Percentiles rank a stretch among this genome's conserved stretches.
These are phyloP conservation scores for Coniochaeta hoffmannii DNA, from an alignment of 2,329 filamentous ascomycete genomes.

Conservation along the genomic window DNA sequence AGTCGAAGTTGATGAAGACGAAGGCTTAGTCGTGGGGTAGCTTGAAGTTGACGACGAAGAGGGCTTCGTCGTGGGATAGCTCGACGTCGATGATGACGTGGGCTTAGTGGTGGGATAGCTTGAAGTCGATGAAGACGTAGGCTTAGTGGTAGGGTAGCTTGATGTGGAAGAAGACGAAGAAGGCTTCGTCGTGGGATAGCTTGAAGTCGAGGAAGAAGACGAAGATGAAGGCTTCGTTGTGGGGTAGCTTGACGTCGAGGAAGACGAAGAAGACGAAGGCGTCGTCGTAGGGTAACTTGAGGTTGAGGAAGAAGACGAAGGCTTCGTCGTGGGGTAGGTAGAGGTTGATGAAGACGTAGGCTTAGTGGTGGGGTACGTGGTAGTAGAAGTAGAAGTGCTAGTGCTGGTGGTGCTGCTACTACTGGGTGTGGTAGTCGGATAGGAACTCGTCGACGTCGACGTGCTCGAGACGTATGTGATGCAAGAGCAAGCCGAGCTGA, in stretches of 20 bases:
- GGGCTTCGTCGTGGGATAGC: conserved; percentile 10
- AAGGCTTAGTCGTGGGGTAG: background rate
- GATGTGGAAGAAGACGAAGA: background rate
- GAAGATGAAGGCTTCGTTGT: background rate
- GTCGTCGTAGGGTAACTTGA: conserved; percentile 23
- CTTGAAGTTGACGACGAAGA: too few species aligned
- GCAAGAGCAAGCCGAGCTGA: conserved; percentile 22
- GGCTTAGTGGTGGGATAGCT: conserved; percentile 19
- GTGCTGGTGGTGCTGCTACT: background rate
- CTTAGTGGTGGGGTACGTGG: background rate
- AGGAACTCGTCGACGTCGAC: conserved; percentile 1
- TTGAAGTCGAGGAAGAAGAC: too few species aligned
- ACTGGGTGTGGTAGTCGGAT: background rate
- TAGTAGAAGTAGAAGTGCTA: background rate
- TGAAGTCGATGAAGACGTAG: background rate
- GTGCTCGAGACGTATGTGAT: conserved; percentile 13
- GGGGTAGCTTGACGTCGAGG: too few species aligned
- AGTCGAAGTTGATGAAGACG: too few species aligned
- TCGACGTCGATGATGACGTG: conserved; percentile 39
- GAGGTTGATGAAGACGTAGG: too few species aligned
- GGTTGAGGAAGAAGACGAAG: conserved; percentile 35
- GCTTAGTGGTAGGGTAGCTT: background rate
- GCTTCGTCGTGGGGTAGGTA: conserved; percentile 19
- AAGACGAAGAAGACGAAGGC: too few species aligned
- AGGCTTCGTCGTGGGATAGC: background rate